These are phyloP conservation scores for Beauveria caledonica DNA, from an alignment of 2,329 filamentous ascomycete species.

Conservation along the genomic window DNA sequence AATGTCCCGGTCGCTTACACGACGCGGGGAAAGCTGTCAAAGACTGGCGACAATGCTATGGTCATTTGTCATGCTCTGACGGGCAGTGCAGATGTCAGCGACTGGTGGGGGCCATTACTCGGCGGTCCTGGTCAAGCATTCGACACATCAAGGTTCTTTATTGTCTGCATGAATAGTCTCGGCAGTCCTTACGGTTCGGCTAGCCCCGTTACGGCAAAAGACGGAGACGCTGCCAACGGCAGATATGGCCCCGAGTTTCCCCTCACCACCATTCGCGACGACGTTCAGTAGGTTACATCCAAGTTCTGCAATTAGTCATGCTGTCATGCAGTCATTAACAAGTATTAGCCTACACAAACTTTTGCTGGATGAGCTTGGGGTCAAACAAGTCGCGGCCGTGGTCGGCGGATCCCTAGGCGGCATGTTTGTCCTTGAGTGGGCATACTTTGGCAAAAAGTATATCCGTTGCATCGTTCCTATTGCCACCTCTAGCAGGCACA, in stretches of 20 bases:
- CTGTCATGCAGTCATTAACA: slow-evolving; percentile 14
- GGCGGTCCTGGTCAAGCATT: slow-evolving; percentile 72
- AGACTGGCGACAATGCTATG: slow-evolving; percentile 58
- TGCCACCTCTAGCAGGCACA: slow-evolving; percentile 76
- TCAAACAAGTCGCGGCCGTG: slow-evolving; percentile 69
- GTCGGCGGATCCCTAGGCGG: slow-evolving; percentile 81
- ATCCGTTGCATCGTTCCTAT: slow-evolving; percentile 75
- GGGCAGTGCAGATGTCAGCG: slow-evolving; percentile 73
- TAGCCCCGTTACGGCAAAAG: slow-evolving; percentile 82
- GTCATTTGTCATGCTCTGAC: slow-evolving; percentile 78
- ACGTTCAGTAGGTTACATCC: slow-evolving; percentile 65
- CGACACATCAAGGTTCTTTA: slow-evolving; percentile 74
- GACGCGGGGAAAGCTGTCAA: slow-evolving; percentile 52
- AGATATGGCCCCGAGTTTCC: slow-evolving; percentile 94
- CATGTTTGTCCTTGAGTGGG: slow-evolving; percentile 87
- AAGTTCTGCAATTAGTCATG: not conserved
- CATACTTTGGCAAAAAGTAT: slow-evolving; percentile 82
- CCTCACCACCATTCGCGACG: slow-evolving; percentile 87
- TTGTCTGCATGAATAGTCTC: slow-evolving; percentile 78
- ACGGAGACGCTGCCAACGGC: slow-evolving; percentile 65
- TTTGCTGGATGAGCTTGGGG: slow-evolving; percentile 70
- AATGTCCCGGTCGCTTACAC: slow-evolving; percentile 69
- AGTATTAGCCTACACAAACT: slow-evolving; percentile 62
- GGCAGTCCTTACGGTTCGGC: slow-evolving; percentile 81
- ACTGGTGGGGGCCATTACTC: slow-evolving; percentile 83